Conservation (phyloP, 2,329 filamentous ascomycete species). For the Fusarium xylarioides region DNA sequence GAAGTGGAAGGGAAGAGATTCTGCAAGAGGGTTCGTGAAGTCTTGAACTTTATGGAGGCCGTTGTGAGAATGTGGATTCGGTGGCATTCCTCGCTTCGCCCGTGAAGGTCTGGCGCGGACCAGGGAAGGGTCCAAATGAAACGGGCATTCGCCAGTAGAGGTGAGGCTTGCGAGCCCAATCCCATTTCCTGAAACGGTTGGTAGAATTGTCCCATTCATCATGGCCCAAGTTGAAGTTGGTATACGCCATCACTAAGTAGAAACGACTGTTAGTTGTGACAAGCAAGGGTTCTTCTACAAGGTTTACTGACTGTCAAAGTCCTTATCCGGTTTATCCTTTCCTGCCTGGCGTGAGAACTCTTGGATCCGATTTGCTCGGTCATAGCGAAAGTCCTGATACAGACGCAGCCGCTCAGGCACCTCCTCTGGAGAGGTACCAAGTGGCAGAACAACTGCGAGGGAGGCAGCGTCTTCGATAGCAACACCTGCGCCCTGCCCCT, state of each 20-base stretch:
- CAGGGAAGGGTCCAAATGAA: constrained; percentile 37
- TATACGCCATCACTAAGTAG: constrained; percentile 23
- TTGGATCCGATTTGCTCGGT: constrained; percentile 67
- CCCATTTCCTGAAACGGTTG: constrained; percentile 19
- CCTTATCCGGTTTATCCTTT: constrained; percentile 15
- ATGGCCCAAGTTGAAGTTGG: constrained; percentile 32
- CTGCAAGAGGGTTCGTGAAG: constrained; percentile 57
- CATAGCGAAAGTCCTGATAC: constrained; percentile 67
- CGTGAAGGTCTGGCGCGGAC: constrained; percentile 30
- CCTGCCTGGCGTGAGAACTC: constrained; percentile 64
- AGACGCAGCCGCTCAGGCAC: constrained; percentile 65
- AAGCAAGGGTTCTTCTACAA: fast-evolving
- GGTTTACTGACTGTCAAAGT: constrained; percentile 20
- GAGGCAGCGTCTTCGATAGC: constrained; percentile 75
- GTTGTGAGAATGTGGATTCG: constrained; percentile 50
- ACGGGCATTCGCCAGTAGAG: constrained; percentile 37
- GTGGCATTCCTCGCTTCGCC: constrained; percentile 20
- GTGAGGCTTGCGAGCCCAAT: constrained; percentile 21
- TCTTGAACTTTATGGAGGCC: constrained; percentile 60
- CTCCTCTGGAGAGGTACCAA: constrained; percentile 53
- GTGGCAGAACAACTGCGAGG: constrained; percentile 64
- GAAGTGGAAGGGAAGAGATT: constrained; percentile 54
- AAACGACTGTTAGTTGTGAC: not conserved
- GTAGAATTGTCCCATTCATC: constrained; percentile 34
- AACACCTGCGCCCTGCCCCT: constrained; percentile 59